phyloP scores from a whole-genome alignment of 768 basidiomycete species.

The Clavulina sp. region DNA sequence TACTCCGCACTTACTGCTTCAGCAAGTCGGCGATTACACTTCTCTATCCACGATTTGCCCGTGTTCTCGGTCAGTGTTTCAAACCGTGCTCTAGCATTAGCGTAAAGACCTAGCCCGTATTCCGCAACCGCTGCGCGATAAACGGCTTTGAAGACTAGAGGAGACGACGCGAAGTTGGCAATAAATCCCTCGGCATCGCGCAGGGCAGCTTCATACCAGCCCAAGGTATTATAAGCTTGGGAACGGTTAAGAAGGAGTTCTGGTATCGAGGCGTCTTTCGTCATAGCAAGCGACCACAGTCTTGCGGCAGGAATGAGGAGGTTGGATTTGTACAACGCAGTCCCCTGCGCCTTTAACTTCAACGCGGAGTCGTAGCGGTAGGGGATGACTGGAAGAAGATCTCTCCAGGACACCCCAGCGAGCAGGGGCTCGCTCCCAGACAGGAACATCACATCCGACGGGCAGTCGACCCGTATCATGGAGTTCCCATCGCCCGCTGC shows the following conservation, averaged over 20 bases:
- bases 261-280: not conserved
- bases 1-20: too few relatives aligned
- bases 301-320: constrained; percentile 16
- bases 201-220: not conserved
- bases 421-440: constrained; percentile 9
- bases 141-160: not conserved
- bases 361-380: constrained; percentile 1
- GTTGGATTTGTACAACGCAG: constrained; percentile 12
- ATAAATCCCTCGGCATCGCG: not conserved
- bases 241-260: constrained; percentile 4
- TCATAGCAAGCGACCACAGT: constrained; percentile 13
- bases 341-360: constrained; percentile 16
- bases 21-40: too few relatives aligned
- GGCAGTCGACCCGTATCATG: constrained; percentile 19
- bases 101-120: constrained; percentile 3
- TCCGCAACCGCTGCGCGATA: constrained; percentile 1
- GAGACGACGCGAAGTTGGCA: too few relatives aligned
- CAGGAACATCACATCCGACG: constrained; percentile 17
- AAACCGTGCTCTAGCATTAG: too few relatives aligned
- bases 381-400: not conserved
- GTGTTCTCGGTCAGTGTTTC: too few relatives aligned
- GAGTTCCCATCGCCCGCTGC: not conserved
- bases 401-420: constrained; percentile 1
- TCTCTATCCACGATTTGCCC: too few relatives aligned
- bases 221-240: not conserved